Evolutionary conservation across 2,329 filamentous ascomycete species (phyloP), one percentile per base, ranked within the genome.

Genomic region (Colletotrichum sp.): DNA sequence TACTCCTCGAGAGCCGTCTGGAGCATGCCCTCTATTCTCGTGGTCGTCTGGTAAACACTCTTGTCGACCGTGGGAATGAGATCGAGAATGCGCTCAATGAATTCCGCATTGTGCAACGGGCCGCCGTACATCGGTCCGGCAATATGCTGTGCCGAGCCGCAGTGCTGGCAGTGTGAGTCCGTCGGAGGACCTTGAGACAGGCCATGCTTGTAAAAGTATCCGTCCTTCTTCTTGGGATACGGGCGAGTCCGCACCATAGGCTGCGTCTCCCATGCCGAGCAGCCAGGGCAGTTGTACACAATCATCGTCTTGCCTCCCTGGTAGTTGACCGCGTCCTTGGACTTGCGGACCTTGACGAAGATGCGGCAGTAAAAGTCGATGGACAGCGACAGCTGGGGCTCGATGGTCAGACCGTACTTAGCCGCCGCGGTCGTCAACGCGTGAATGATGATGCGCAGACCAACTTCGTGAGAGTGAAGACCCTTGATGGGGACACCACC

Each of bases 101-200:
- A 99, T 3, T 92, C 91, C 8, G 92, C 90, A 60, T 96, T 96
- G 85, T 99, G 97, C 10, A 99, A 87, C 24, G 94, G 94, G 1
- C 97, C 97, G 39, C 92, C 96, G 87, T 96, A 99, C 96, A 99
- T 99, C 1, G 97, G 97, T 3, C 97, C 97, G 6, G 93, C 94
- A 16, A 99, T 84, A 84, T 99, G 97, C 85, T 94, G 98, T 82
- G 94, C 96, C 81, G 91, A 92, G 10, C 94, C 95, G 82, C 97
- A 99, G 83, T 99, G 95, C 76, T 92, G 90, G 84, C 97, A 99
- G 52, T 89, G 86, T 18, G 90, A 88, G 73, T 92, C 90, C 6
- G 91, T 87, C 1, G 91, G 90, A 2, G 96, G 95, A 1, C 90
- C 96, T 81, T 94, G 89, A 1, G 94, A 91, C 78, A 96, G 92